phyloP scores from a whole-genome alignment of 805 yeast species.

The Schwanniomyces sp. region DNA sequence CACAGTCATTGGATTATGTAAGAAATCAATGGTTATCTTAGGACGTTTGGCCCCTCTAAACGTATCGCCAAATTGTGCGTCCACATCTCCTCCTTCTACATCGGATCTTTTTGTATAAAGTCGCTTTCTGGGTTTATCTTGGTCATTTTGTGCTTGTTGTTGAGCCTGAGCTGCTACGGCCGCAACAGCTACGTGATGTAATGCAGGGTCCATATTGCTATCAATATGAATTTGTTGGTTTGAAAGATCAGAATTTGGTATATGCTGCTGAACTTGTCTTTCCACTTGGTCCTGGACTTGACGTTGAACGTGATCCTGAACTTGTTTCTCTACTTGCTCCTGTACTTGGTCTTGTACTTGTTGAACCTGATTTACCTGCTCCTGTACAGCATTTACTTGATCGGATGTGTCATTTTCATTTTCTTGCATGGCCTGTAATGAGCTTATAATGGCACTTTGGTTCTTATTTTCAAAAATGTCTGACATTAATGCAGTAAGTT shows the following conservation, averaged over 20 bases:
- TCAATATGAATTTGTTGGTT: conserved; percentile 21
- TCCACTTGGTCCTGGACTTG: conserved; percentile 9
- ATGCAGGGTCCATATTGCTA: conserved; percentile 41
- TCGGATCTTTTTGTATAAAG: conserved; percentile 8
- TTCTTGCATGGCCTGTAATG: conserved; percentile 29
- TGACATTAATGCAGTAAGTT: conserved; percentile 31
- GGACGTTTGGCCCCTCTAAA: conserved; percentile 27
- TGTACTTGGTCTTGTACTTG: conserved; percentile 13
- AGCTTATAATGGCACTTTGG: conserved; percentile 23
- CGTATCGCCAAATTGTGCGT: conserved; percentile 3
- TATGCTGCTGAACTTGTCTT: conserved; percentile 8
- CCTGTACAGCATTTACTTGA: conserved; percentile 19
- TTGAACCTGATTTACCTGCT: conserved; percentile 19
- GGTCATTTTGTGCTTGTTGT: conserved; percentile 7
- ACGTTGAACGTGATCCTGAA: conserved; percentile 5
- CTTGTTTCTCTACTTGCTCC: conserved; percentile 2
- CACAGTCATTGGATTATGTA: conserved; percentile 46
- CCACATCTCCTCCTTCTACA: conserved; percentile 4
- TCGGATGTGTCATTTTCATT: conserved; percentile 15
- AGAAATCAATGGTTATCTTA: conserved; percentile 36
- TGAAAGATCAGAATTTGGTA: conserved; percentile 5
- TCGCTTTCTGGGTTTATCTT: conserved; percentile 8
- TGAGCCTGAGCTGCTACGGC: conserved; percentile 33
- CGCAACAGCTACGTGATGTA: conserved; percentile 40
- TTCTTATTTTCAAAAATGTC: conserved; percentile 32